phyloP scores from a whole-genome alignment of 257 asterid genomes.

The Solanum chilense region DNA sequence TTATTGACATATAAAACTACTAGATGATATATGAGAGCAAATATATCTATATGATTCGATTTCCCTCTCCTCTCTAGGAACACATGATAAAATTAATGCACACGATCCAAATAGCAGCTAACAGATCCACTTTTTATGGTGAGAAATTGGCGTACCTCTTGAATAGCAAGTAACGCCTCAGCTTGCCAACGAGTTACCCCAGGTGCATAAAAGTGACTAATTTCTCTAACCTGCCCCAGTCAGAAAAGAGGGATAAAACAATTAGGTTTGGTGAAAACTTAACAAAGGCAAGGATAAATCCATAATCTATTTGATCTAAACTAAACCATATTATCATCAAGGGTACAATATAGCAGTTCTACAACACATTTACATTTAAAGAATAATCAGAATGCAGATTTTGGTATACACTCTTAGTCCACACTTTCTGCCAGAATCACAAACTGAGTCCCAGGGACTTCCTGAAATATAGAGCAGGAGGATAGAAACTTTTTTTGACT shows the following conservation, averaged over 20 bases:
- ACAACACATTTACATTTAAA: background rate
- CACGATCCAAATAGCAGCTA: background rate
- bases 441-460: background rate
- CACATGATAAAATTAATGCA: background rate
- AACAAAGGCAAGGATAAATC: background rate
- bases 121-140: constrained; percentile 1
- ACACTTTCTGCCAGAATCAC: background rate
- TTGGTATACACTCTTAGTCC: background rate
- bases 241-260: background rate
- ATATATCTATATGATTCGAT: background rate
- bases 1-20: background rate
- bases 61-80: background rate
- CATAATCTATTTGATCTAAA: background rate
- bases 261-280: background rate
- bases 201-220: constrained; percentile 36
- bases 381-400: background rate
- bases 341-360: background rate
- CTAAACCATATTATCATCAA: background rate
- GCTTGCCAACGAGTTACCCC: constrained; percentile 72
- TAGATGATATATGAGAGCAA: background rate
- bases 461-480: background rate
- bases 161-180: constrained; percentile 78
- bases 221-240: constrained; percentile 64
- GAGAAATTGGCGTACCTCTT: constrained; percentile 55
- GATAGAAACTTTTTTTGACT: background rate